These are phyloP conservation scores for Daldinia sp. DNA, from an alignment of 2,329 filamentous ascomycete species.

Conservation along the genomic window DNA sequence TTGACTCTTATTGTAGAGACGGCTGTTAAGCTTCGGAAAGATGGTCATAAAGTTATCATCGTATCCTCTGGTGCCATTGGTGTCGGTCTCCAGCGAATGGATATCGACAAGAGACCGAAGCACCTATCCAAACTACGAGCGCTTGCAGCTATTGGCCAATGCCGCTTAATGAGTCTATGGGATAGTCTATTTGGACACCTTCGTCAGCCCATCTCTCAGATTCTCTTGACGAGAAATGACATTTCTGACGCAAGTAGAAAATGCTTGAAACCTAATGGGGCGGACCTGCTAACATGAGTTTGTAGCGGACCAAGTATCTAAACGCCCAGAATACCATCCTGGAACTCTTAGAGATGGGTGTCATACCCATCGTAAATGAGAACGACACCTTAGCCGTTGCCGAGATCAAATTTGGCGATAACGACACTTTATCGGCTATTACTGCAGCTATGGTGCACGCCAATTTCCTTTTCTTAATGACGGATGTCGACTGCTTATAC, in stretches of 20 bases:
- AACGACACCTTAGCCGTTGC: constrained; percentile 97
- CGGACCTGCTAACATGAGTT: constrained; percentile 35
- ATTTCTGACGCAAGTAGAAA: constrained; percentile 80
- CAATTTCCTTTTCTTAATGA: constrained; percentile 97
- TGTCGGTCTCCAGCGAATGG: constrained; percentile 89
- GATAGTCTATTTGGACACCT: constrained; percentile 90
- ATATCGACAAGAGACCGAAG: constrained; percentile 86
- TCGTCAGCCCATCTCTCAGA: constrained; percentile 90
- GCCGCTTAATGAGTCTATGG: constrained; percentile 93
- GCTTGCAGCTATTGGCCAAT: constrained; percentile 94
- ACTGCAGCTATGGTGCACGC: constrained; percentile 97
- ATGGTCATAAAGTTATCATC: constrained; percentile 94
- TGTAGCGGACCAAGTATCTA: constrained; percentile 84
- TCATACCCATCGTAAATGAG: constrained; percentile 98
- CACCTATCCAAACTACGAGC: constrained; percentile 91
- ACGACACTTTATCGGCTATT: constrained; percentile 95
- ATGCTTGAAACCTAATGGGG: no score
- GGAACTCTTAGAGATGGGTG: constrained; percentile 90
- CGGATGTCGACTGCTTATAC: constrained; percentile 96
- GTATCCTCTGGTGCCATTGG: constrained; percentile 98
- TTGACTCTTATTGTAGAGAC: constrained; percentile 94
- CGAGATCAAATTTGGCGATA: constrained; percentile 99
- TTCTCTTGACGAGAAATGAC: constrained; percentile 92
- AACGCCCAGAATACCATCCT: constrained; percentile 96
- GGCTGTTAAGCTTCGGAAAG: constrained; percentile 82